phyloP scores from a whole-genome alignment of 805 yeast species.

The Candida ascalaphidarum region DNA sequence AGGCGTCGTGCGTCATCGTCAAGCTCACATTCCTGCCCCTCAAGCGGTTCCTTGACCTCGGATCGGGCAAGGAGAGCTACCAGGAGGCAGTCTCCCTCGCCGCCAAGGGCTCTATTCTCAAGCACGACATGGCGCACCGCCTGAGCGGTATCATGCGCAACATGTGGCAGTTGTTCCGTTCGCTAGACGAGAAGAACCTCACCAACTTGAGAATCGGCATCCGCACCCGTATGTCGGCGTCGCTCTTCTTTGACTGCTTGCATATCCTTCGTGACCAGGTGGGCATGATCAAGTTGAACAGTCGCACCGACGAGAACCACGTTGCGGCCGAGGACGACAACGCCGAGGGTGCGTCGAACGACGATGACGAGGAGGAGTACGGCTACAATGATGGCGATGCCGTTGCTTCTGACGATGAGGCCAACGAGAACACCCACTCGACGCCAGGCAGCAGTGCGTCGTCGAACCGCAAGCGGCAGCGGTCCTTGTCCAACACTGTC shows the following conservation, averaged over 20 bases:
- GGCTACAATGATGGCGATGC: slow-evolving; percentile 14
- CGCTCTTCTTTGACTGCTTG: slow-evolving; percentile 85
- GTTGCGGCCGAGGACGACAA: slow-evolving; percentile 10
- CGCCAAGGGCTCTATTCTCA: slow-evolving; percentile 72
- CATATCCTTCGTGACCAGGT: slow-evolving; percentile 80
- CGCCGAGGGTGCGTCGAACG: slow-evolving; percentile 19
- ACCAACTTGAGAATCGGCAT: slow-evolving; percentile 44
- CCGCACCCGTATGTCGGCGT: slow-evolving; percentile 82
- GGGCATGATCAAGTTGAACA: slow-evolving; percentile 66
- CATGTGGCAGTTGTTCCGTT: slow-evolving; percentile 81
- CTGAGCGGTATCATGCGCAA: slow-evolving; percentile 91
- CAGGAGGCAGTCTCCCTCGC: slow-evolving; percentile 60
- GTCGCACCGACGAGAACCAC: slow-evolving; percentile 13
- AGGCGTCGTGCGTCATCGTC: slow-evolving; percentile 78
- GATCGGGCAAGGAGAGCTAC: slow-evolving; percentile 63
- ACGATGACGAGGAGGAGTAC: slow-evolving; percentile 16
- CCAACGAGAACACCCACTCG: slow-evolving; percentile 10
- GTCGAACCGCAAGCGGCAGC: slow-evolving; percentile 23
- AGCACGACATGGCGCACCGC: slow-evolving; percentile 88
- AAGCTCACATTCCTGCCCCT: slow-evolving; percentile 72
- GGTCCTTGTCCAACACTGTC: slow-evolving; percentile 45
- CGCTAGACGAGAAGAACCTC: slow-evolving; percentile 47
- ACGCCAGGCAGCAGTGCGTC: slow-evolving; percentile 34
- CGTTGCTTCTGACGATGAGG: slow-evolving; percentile 12
- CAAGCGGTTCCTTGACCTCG: slow-evolving; percentile 55